A percentile compares a stretch with the other conserved stretches of the same genome.
Evolutionary conservation across 495 filamentous ascomycete genomes (phyloP).

Genomic region (Xylaria flabelliformis): DNA sequence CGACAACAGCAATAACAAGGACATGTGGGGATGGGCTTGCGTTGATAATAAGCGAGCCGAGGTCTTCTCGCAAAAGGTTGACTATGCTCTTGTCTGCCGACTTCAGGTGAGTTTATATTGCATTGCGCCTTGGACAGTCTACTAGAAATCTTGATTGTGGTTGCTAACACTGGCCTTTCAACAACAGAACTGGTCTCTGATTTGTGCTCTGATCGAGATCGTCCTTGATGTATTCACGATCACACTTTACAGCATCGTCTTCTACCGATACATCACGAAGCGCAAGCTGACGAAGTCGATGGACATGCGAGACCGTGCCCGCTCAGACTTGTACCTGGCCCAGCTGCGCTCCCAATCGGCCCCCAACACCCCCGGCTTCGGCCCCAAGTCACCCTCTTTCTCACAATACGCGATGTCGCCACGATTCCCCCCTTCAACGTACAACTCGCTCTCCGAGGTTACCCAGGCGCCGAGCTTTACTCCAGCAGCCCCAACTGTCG

Average conservation of each 20-base stretch:
- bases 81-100: slow-evolving; percentile 93
- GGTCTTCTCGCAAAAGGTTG: slow-evolving; percentile 76
- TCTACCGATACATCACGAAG: slow-evolving; percentile 97
- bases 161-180: slow-evolving; percentile 26
- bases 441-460: slow-evolving; percentile 55
- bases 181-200: slow-evolving; percentile 85
- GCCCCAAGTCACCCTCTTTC: slow-evolving; percentile 65
- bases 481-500: slow-evolving; percentile 46
- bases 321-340: slow-evolving; percentile 92
- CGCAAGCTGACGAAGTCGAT: slow-evolving; percentile 92
- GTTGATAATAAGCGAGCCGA: slow-evolving; percentile 80
- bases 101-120: slow-evolving; percentile 71
- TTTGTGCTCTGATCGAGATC: slow-evolving; percentile 97
- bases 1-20: slow-evolving; percentile 73
- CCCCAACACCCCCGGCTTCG: slow-evolving; percentile 91
- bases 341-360: slow-evolving; percentile 91
- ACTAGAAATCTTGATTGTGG: neutral
- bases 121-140: neutral
- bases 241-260: slow-evolving; percentile 88
- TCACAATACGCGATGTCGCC: slow-evolving; percentile 59
- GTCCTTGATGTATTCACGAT: slow-evolving; percentile 92
- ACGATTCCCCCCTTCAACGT: slow-evolving; percentile 59
- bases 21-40: slow-evolving; percentile 98
- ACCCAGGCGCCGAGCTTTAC: slow-evolving; percentile 57
- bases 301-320: slow-evolving; percentile 91